Evolutionary conservation across 2,329 filamentous ascomycete species (phyloP).

Genomic region (Fusarium sp.): DNA sequence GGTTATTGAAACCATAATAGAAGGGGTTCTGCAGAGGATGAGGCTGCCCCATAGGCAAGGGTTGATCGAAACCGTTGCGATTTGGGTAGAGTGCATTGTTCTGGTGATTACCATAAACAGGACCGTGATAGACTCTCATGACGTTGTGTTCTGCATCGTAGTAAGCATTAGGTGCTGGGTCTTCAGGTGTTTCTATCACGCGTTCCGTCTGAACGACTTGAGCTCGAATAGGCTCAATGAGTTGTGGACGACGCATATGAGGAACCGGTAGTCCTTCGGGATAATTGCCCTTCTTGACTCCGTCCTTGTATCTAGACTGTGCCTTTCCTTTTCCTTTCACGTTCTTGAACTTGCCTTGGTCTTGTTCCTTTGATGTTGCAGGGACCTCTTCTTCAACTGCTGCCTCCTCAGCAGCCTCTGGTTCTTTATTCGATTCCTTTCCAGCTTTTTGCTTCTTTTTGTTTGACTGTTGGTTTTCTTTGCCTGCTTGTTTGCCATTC

Average conservation of each 20-base stretch:
- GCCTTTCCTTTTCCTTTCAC: constrained; percentile 21
- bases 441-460: constrained; percentile 32
- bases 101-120: constrained; percentile 65
- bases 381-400: constrained; percentile 17
- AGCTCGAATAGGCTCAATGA: constrained; percentile 62
- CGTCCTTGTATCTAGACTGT: constrained; percentile 33
- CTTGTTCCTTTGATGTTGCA: constrained; percentile 19
- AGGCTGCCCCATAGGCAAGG: constrained; percentile 58
- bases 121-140: constrained; percentile 69
- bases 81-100: constrained; percentile 61
- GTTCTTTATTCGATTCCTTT: constrained; percentile 28
- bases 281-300: constrained; percentile 43
- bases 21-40: constrained; percentile 60
- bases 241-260: constrained; percentile 56
- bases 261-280: constrained; percentile 49
- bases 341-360: constrained; percentile 39
- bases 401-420: constrained; percentile 17
- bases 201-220: constrained; percentile 68
- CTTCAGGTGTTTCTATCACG: constrained; percentile 63
- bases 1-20: constrained; percentile 55
- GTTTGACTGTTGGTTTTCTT: constrained; percentile 5
- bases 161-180: constrained; percentile 71
- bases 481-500: constrained; percentile 19
- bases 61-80: constrained; percentile 48
- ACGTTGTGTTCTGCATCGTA: constrained; percentile 65